A percentile compares a stretch with the other conserved stretches of the same genome.
Evolutionary conservation across 2,329 filamentous ascomycete species (phyloP).

Genomic region (Diaporthe citrichinensis): DNA sequence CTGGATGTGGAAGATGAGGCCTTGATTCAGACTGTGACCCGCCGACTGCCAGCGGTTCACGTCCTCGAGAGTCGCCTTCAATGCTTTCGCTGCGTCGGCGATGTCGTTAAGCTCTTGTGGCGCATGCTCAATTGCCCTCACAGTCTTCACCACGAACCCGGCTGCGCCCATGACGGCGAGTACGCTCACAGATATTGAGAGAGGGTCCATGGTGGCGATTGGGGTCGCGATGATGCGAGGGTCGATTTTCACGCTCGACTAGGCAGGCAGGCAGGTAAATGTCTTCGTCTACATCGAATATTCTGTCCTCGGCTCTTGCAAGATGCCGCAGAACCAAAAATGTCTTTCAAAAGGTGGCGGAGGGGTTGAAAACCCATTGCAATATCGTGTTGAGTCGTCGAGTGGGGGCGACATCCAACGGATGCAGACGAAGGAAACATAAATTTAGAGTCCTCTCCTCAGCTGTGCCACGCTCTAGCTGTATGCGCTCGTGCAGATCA

Average conservation of each 20-base stretch:
- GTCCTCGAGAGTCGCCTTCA: not conserved
- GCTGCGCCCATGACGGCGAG: constrained; percentile 1
- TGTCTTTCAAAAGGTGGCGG: not conserved
- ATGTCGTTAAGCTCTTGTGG: not conserved
- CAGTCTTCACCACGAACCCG: not conserved
- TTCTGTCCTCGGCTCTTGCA: not conserved
- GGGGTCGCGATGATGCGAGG: not conserved
- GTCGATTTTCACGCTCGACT: not conserved
- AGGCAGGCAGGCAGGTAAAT: not conserved
- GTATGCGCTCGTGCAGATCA: not conserved
- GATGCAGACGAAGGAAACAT: not conserved
- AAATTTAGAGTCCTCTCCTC: not conserved
- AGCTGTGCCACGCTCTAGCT: not conserved
- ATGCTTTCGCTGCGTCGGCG: not conserved
- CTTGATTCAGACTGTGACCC: not conserved
- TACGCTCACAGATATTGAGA: not conserved
- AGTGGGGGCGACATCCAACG: not conserved
- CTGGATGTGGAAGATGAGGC: not conserved
- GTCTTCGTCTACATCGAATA: not conserved
- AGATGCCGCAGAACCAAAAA: not conserved
- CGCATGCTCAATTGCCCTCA: not conserved
- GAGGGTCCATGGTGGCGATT: not conserved
- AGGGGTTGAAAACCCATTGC: not conserved
- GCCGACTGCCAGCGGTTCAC: not conserved
- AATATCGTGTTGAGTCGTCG: not conserved